Evolutionary conservation across 192 early-diverging fungal species (phyloP), one percentile per base, ranked within the genome.

Genomic region (Diversispora eburnea): DNA sequence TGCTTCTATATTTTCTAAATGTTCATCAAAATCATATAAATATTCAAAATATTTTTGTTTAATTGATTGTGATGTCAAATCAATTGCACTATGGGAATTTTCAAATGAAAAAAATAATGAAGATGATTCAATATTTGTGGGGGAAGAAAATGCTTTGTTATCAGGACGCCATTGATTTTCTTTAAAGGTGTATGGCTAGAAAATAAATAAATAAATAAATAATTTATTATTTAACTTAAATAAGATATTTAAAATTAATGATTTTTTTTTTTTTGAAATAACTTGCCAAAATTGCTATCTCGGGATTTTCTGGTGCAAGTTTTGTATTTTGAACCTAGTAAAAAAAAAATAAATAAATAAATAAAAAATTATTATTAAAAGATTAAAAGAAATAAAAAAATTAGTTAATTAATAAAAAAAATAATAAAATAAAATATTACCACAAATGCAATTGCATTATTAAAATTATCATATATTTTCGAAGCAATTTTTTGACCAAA

Each of bases 11-110:
- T 92, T 78, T 75, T 92, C 89, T 47, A 92, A 65, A 76, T 92
- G 91, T 68, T 82, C 86, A 51, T 89, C 89, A 72, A 92, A 89
- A 72, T 92, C 91, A 45, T 81, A 77, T 43, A 92, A 5, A 45
- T 83, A 70, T 46, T 74, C 79, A 73, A 83, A 84, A 25, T 80
- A 58, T 45, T 77, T 75, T 0, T 78, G 66, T 19, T 61, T 74
- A n/a, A 88, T 72, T 3, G 79, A 76, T 65, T 83, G 81, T 63
- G 72, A 66, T 10, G 51, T 57, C 71, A 76, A 5, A 3, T 33
- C 25, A 33, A 65, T 60, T 9, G 78, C 71, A n/a, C 65, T 73
- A 17, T 80, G 76, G 1, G 52, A 57, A 46, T 81, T 75, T 22
- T 82, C 81, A 45, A 80, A 52, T 19, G 62, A 71, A 42, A 86